Conservation (phyloP, 2,329 filamentous ascomycete genomes). For the Botrytis sinoallii region DNA sequence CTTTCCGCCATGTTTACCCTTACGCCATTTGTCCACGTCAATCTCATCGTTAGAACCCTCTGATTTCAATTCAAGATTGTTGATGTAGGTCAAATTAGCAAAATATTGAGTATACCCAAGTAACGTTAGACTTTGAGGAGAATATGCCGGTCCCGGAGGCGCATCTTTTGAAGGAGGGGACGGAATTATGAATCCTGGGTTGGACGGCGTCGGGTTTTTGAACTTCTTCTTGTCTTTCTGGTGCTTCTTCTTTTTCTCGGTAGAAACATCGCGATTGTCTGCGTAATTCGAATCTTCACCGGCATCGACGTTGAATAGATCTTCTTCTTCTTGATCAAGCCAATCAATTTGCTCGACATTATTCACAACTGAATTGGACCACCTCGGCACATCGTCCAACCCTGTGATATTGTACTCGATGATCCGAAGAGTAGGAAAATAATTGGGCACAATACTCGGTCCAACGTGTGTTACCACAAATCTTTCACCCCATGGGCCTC, state of each 20-base stretch:
- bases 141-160: slow-evolving; percentile 86
- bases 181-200: slow-evolving; percentile 64
- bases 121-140: slow-evolving; percentile 74
- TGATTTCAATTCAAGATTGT: slow-evolving; percentile 59
- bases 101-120: slow-evolving; percentile 86
- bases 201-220: slow-evolving; percentile 50
- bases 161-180: slow-evolving; percentile 67
- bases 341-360: slow-evolving; percentile 23
- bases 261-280: slow-evolving; percentile 40
- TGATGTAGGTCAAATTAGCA: slow-evolving; percentile 88
- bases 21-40: slow-evolving; percentile 53
- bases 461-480: slow-evolving; percentile 79
- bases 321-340: slow-evolving; percentile 24
- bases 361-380: slow-evolving; percentile 25
- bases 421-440: slow-evolving; percentile 86
- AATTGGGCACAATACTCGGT: slow-evolving; percentile 89
- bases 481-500: slow-evolving; percentile 78
- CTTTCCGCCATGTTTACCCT: slow-evolving; percentile 61
- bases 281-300: slow-evolving; percentile 19
- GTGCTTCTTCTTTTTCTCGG: slow-evolving; percentile 44
- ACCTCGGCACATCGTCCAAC: slow-evolving; percentile 29
- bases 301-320: background rate
- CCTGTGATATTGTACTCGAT: slow-evolving; percentile 83
- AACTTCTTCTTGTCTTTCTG: slow-evolving; percentile 46
- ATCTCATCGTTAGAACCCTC: slow-evolving; percentile 32